These are phyloP conservation scores for Ustilago bromivora DNA, from an alignment of 1,284 basidiomycete genomes.

Conservation along the genomic window DNA sequence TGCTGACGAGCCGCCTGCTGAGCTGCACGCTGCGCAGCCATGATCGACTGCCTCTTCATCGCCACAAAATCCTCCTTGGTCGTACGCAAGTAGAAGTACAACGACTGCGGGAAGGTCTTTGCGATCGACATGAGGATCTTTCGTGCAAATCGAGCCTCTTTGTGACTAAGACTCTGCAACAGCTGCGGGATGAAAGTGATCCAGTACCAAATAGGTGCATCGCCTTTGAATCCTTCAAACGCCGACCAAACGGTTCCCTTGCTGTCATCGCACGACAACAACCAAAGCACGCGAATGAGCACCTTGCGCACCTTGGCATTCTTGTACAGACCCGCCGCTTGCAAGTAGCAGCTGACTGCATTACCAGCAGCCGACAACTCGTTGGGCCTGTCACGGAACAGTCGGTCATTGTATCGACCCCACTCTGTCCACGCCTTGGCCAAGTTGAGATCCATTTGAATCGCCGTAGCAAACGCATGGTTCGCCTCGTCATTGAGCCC, in stretches of 20 bases:
- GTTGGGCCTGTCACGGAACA: slow-evolving; percentile 78
- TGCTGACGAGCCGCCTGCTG: slow-evolving; percentile 71
- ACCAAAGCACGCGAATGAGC: slow-evolving; percentile 91
- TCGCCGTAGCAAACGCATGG: slow-evolving; percentile 78
- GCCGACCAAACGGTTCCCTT: slow-evolving; percentile 82
- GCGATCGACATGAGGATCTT: slow-evolving; percentile 90
- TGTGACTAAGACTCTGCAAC: slow-evolving; percentile 87
- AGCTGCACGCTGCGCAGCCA: slow-evolving; percentile 65
- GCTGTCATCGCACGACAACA: slow-evolving; percentile 92
- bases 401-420: slow-evolving; percentile 92
- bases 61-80: slow-evolving; percentile 81
- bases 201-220: slow-evolving; percentile 98
- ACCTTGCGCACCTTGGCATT: slow-evolving; percentile 92
- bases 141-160: slow-evolving; percentile 92
- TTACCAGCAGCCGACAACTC: slow-evolving; percentile 77
- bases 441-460: slow-evolving; percentile 93
- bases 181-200: slow-evolving; percentile 97
- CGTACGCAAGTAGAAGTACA: slow-evolving; percentile 95
- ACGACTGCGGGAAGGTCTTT: slow-evolving; percentile 91
- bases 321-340: slow-evolving; percentile 96
- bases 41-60: slow-evolving; percentile 71
- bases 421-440: slow-evolving; percentile 99
- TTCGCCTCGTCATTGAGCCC: slow-evolving; percentile 91
- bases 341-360: slow-evolving; percentile 96
- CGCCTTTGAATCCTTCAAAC: slow-evolving; percentile 96